phyloP scores from a whole-genome alignment of 2,329 filamentous ascomycete genomes.

The Tolypocladium tropicale region DNA sequence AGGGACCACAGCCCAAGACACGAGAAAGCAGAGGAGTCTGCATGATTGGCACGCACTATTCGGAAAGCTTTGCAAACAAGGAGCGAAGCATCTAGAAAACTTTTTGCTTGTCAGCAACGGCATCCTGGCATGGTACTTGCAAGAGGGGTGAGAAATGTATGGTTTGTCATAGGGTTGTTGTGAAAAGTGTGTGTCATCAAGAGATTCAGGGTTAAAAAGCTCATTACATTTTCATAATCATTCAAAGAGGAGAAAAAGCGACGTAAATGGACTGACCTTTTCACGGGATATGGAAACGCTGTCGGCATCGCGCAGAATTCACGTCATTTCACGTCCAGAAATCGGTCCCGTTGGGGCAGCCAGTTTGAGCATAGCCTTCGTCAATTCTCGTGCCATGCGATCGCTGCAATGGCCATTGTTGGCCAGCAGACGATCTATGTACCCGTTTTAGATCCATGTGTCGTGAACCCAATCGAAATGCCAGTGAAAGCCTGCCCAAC shows the following conservation, averaged over 20 bases:
- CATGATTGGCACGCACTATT: neutral
- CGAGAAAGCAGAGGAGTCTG: slow-evolving; percentile 1
- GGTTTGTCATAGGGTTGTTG: slow-evolving; percentile 48
- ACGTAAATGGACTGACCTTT: slow-evolving; percentile 33
- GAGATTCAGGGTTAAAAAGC: slow-evolving; percentile 59
- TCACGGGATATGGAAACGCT: neutral
- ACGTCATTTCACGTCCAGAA: neutral
- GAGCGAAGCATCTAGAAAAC: slow-evolving; percentile 2
- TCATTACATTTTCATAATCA: slow-evolving; percentile 48
- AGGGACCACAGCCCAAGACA: slow-evolving; percentile 4
- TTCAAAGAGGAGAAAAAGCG: slow-evolving; percentile 23
- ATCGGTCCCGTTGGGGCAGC: slow-evolving; percentile 6
- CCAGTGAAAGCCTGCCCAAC: slow-evolving; percentile 27
- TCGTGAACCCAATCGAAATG: slow-evolving; percentile 34
- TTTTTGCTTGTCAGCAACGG: slow-evolving; percentile 25
- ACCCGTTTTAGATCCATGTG: slow-evolving; percentile 28
- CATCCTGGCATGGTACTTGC: slow-evolving; percentile 17
- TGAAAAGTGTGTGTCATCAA: slow-evolving; percentile 43
- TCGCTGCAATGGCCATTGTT: slow-evolving; percentile 25
- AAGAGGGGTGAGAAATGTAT: slow-evolving; percentile 7
- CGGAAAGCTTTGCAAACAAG: neutral
- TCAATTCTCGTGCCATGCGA: slow-evolving; percentile 20
- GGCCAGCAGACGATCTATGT: slow-evolving; percentile 39
- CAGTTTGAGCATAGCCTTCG: slow-evolving; percentile 12
- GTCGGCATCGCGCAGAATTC: neutral